A percentile compares a stretch with the other conserved stretches of the same genome.
Conservation (phyloP, 2,329 filamentous ascomycete genomes). For the Coniochaeta prunicola region DNA sequence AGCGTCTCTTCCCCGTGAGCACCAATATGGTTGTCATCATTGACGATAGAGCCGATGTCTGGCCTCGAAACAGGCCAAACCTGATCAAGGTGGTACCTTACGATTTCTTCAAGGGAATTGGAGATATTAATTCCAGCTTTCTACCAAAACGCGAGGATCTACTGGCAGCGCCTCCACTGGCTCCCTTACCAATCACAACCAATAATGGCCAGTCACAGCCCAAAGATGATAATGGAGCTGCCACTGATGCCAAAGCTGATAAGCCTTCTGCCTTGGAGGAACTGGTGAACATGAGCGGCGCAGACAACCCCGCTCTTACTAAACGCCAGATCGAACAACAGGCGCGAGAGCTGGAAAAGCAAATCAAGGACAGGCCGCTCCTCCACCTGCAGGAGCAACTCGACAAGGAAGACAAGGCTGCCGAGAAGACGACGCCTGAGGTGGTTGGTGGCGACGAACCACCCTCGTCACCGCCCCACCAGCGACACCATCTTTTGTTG, state of each 20-base stretch:
- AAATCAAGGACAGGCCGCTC: conserved; percentile 80
- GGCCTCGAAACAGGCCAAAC: conserved; percentile 83
- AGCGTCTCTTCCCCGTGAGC: conserved; percentile 88
- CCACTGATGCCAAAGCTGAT: conserved; percentile 12
- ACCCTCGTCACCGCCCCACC: conserved; percentile 26
- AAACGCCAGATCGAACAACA: conserved; percentile 78
- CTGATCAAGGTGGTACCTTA: conserved; percentile 92
- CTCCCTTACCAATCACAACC: conserved; percentile 6
- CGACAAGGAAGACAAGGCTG: conserved; percentile 73
- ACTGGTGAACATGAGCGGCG: conserved; percentile 67
- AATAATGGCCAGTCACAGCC: conserved; percentile 1
- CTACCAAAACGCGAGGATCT: conserved; percentile 68
- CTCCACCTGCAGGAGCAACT: conserved; percentile 88
- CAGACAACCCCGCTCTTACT: conserved; percentile 59
- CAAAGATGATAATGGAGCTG: conserved; percentile 1
- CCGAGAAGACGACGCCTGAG: conserved; percentile 39
- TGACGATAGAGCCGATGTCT: conserved; percentile 93
- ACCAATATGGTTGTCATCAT: conserved; percentile 99
- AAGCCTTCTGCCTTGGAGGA: conserved; percentile 56
- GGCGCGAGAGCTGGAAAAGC: conserved; percentile 78
- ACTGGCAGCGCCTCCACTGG: conserved; percentile 21
- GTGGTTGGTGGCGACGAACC: conserved; percentile 8
- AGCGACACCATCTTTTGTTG: conserved; percentile 69
- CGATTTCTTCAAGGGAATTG: conserved; percentile 96
- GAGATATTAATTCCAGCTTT: conserved; percentile 98